A percentile compares a stretch with the other conserved stretches of the same genome.
phyloP scores from a whole-genome alignment of 1,284 basidiomycete genomes.

The Butyriboletus appendiculatus region DNA sequence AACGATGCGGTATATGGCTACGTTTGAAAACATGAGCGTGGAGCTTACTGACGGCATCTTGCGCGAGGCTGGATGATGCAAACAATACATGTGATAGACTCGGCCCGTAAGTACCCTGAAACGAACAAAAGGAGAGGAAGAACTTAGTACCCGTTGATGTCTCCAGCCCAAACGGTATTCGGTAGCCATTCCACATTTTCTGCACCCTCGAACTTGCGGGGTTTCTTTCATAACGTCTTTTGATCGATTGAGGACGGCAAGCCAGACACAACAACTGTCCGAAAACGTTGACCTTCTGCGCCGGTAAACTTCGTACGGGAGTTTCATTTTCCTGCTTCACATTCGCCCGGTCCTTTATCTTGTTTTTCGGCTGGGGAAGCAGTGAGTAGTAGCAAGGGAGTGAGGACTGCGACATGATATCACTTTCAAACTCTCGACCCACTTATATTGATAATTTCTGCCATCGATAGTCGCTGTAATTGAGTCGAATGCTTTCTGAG shows the following conservation, averaged over 20 bases:
- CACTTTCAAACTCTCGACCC: slow-evolving; percentile 76
- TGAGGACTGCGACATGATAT: background rate
- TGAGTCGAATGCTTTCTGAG: slow-evolving; percentile 69
- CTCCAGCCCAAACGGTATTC: slow-evolving; percentile 47
- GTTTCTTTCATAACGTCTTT: slow-evolving; percentile 85
- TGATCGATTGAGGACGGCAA: slow-evolving; percentile 70
- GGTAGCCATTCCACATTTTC: slow-evolving; percentile 75
- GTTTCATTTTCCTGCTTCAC: slow-evolving; percentile 39
- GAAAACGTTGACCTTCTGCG: slow-evolving; percentile 57
- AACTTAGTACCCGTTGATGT: slow-evolving; percentile 34
- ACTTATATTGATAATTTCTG: slow-evolving; percentile 56
- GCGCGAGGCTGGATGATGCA: slow-evolving; percentile 68
- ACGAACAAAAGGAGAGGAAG: slow-evolving; percentile 1
- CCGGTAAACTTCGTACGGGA: slow-evolving; percentile 36
- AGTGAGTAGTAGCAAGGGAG: background rate
- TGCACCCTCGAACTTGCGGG: slow-evolving; percentile 75
- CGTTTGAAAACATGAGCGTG: slow-evolving; percentile 97
- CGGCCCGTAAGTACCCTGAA: slow-evolving; percentile 2
- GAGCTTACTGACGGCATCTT: slow-evolving; percentile 77
- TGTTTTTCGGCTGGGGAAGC: slow-evolving; percentile 40
- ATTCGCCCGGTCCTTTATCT: slow-evolving; percentile 36
- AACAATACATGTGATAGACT: slow-evolving; percentile 76
- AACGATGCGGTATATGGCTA: slow-evolving; percentile 69
- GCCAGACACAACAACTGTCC: slow-evolving; percentile 79
- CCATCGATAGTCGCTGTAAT: slow-evolving; percentile 61